These are phyloP conservation scores for Starmerella floricola DNA, from an alignment of 805 yeast genomes.

Conservation along the genomic window DNA sequence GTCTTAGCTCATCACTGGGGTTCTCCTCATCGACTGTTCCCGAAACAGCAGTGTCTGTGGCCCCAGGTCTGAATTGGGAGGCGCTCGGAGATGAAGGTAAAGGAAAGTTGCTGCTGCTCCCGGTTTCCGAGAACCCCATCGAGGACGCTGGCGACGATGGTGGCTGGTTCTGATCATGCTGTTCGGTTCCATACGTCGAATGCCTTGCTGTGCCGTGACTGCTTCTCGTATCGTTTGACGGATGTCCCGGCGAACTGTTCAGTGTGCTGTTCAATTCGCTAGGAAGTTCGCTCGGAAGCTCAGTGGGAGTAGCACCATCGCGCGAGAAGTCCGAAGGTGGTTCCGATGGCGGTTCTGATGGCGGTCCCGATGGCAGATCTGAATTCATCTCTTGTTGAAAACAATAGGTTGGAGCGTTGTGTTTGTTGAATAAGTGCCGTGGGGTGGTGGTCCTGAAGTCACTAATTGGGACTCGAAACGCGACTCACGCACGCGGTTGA, in stretches of 20 bases:
- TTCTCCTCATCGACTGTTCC: conserved; percentile 6
- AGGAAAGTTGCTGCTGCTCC: conserved; percentile 10
- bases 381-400: conserved; percentile 4
- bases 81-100: conserved; percentile 16
- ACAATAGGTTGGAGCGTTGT: conserved; percentile 13
- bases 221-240: not conserved
- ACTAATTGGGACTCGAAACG: too few relatives aligned
- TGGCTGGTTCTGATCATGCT: too few relatives aligned
- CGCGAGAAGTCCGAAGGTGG: conserved; percentile 1
- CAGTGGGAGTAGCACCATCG: conserved; percentile 4
- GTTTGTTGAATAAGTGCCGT: conserved; percentile 1
- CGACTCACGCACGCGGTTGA: not conserved
- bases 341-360: conserved; percentile 9
- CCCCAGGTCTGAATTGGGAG: conserved; percentile 4
- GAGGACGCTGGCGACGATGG: conserved; percentile 17
- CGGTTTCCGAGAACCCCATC: conserved; percentile 12
- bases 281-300: conserved; percentile 16
- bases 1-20: conserved; percentile 17
- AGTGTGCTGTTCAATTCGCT: conserved; percentile 18
- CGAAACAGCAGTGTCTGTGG: not conserved
- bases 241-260: conserved; percentile 13
- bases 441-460: too few relatives aligned
- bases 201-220: not conserved
- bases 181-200: too few relatives aligned
- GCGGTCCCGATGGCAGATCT: conserved; percentile 13